phyloP scores from a whole-genome alignment of 805 yeast genomes.

The Starmerella lactis-condensi region DNA sequence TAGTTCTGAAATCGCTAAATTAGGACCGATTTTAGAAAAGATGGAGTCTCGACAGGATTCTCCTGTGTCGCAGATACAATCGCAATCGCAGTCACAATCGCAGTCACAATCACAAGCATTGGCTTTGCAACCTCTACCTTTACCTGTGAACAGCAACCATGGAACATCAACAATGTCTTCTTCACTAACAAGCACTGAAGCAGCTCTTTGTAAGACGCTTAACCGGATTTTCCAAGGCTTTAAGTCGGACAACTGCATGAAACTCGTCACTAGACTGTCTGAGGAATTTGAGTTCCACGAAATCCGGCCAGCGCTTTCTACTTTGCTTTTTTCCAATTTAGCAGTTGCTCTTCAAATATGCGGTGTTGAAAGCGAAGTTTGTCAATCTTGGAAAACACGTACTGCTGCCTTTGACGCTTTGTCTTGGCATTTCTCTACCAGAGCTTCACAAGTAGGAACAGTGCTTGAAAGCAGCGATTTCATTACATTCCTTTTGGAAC shows the following conservation, averaged over 20 bases:
- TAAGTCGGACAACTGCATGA: neutral
- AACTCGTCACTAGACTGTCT: neutral
- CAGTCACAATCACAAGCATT: neutral
- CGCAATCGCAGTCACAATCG: too few relatives aligned
- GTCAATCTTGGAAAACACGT: neutral
- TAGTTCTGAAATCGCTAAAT: too few relatives aligned
- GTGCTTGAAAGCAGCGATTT: slow-evolving; percentile 1
- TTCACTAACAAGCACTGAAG: neutral
- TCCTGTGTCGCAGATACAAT: too few relatives aligned
- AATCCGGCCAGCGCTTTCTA: neutral
- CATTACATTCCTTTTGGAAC: neutral
- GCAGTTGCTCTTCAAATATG: neutral
- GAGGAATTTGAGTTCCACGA: neutral
- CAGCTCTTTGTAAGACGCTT: slow-evolving; percentile 1
- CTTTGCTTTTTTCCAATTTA: slow-evolving; percentile 1
- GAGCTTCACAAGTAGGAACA: neutral
- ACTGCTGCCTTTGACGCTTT: neutral
- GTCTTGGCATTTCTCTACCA: slow-evolving; percentile 1
- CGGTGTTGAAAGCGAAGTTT: slow-evolving; percentile 1
- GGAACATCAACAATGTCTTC: neutral
- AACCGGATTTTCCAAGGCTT: neutral
- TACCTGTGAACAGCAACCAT: neutral
- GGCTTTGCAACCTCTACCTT: neutral
- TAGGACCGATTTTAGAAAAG: too few relatives aligned
- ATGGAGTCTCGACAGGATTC: too few relatives aligned